These are phyloP conservation scores for Corchorus olitorius DNA, from an alignment of 345 rosid genomes.

Conservation along the genomic window DNA sequence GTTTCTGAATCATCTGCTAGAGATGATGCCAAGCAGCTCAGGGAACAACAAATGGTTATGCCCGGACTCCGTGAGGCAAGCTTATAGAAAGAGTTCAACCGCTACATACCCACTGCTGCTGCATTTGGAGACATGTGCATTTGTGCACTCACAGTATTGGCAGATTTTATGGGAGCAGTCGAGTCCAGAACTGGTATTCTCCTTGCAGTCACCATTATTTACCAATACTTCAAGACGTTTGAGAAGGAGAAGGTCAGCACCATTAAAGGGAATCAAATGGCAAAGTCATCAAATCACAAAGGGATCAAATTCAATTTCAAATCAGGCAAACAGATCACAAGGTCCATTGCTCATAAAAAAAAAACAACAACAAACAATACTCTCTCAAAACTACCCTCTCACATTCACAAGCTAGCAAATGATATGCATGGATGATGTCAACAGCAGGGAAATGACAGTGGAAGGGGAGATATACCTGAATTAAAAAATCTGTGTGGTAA, in stretches of 20 bases:
- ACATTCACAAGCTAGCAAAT: too few species aligned
- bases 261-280: too few species aligned
- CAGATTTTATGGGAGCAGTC: slow-evolving; percentile 83
- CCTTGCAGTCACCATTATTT: slow-evolving; percentile 71
- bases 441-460: too few species aligned
- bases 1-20: slow-evolving; percentile 78
- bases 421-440: too few species aligned
- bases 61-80: slow-evolving; percentile 74
- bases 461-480: too few species aligned
- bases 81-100: slow-evolving; percentile 68
- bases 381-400: too few species aligned
- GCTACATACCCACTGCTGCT: slow-evolving; percentile 79
- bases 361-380: too few species aligned
- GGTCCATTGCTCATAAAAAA: too few species aligned
- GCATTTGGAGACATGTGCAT: slow-evolving; percentile 83
- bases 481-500: too few species aligned
- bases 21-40: slow-evolving; percentile 83
- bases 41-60: slow-evolving; percentile 93
- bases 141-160: slow-evolving; percentile 72
- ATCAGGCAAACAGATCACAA: too few species aligned
- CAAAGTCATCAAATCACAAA: too few species aligned
- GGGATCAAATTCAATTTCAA: too few species aligned
- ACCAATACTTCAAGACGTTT: slow-evolving; percentile 71
- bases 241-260: slow-evolving; percentile 79
- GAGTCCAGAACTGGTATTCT: slow-evolving; percentile 77